Evolutionary conservation across 805 yeast genomes (phyloP).

Genomic region (Candida sithepensis): DNA sequence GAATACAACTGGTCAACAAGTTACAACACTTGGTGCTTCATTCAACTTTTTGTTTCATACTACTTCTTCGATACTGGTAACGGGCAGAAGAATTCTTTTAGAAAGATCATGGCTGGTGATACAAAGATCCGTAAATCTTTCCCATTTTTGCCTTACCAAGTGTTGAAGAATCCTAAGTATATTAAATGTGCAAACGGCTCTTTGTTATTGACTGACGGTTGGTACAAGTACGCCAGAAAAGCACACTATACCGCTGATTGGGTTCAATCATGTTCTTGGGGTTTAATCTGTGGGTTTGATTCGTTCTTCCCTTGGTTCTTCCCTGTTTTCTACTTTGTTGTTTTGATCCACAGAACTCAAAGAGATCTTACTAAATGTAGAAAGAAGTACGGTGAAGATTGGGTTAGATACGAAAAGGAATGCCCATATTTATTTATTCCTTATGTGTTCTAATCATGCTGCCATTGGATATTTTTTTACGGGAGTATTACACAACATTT

Average conservation of each 20-base stretch:
- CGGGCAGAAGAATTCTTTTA: constrained; percentile 91
- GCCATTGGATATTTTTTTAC: too few species aligned
- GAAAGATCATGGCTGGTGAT: constrained; percentile 82
- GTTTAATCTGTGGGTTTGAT: constrained; percentile 78
- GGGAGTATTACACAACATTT: too few species aligned
- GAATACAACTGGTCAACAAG: constrained; percentile 72
- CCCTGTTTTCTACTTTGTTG: constrained; percentile 86
- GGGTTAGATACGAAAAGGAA: constrained; percentile 79
- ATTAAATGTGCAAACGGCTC: constrained; percentile 85
- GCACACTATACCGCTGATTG: constrained; percentile 94
- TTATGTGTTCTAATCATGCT: constrained; percentile 51
- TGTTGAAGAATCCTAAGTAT: constrained; percentile 78
- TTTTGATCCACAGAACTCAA: constrained; percentile 80
- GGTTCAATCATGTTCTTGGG: constrained; percentile 88
- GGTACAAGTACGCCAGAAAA: constrained; percentile 92
- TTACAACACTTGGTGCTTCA: constrained; percentile 57
- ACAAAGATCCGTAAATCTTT: constrained; percentile 73
- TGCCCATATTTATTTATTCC: constrained; percentile 95
- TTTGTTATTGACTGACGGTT: constrained; percentile 82
- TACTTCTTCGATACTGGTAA: constrained; percentile 93
- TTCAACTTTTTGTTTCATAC: constrained; percentile 64
- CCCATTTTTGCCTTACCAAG: constrained; percentile 88
- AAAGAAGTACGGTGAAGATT: constrained; percentile 88
- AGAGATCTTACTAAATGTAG: constrained; percentile 86
- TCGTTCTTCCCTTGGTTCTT: constrained; percentile 95